Percentiles rank a stretch among this genome's conserved stretches.
These are phyloP conservation scores for Sporisorium scitamineum DNA, from an alignment of 1,284 basidiomycete genomes.

Conservation along the genomic window DNA sequence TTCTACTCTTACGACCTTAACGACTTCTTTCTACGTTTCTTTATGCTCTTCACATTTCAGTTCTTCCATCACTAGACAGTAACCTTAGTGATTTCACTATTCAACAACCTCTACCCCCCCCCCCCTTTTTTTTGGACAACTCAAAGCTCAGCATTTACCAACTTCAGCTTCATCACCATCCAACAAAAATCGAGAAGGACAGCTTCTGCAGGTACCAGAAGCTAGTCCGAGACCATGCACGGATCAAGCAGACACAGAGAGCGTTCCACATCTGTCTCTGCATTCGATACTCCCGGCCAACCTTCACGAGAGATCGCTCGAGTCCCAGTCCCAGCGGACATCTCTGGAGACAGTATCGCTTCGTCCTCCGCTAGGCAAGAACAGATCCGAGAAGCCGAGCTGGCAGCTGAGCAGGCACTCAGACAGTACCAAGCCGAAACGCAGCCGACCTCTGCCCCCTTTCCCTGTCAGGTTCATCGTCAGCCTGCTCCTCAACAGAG, in stretches of 20 bases:
- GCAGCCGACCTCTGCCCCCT: slow-evolving; percentile 8
- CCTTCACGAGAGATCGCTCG: neutral
- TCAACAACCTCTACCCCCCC: neutral
- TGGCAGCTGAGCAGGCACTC: slow-evolving; percentile 26
- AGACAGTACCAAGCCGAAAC: slow-evolving; percentile 26
- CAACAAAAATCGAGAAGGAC: neutral
- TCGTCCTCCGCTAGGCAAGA: slow-evolving; percentile 20
- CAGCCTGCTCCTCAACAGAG: slow-evolving; percentile 11
- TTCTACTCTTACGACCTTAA: slow-evolving; percentile 25
- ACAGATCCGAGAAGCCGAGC: slow-evolving; percentile 21
- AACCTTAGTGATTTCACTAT: neutral
- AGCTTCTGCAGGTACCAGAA: slow-evolving; percentile 9
- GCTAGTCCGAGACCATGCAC: slow-evolving; percentile 9
- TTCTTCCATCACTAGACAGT: neutral
- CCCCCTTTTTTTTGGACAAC: neutral
- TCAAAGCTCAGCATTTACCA: neutral
- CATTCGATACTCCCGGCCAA: neutral
- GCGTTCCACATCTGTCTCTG: slow-evolving; percentile 24
- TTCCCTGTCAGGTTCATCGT: slow-evolving; percentile 27
- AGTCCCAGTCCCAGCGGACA: neutral
- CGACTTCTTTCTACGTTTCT: slow-evolving; percentile 20
- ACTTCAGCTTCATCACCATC: neutral
- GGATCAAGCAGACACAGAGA: slow-evolving; percentile 15
- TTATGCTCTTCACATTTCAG: neutral
- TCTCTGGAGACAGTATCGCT: slow-evolving; percentile 5